Evolutionary conservation across 352 stramenopile genomes (phyloP).

Genomic region (Elongisporangium undulatum): DNA sequence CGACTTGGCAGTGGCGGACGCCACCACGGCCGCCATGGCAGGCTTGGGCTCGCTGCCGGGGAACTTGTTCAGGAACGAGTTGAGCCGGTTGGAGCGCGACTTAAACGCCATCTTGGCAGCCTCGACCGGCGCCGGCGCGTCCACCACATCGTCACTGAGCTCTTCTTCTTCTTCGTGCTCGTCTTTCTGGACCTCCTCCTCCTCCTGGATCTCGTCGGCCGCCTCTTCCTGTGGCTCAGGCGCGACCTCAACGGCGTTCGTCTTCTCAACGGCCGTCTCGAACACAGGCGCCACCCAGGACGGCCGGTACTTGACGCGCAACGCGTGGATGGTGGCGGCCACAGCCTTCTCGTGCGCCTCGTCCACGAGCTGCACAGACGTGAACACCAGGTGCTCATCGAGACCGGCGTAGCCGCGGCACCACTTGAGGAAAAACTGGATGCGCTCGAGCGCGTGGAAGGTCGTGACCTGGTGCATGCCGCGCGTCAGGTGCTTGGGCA

Average conservation of each 20-base stretch:
- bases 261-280: conserved; percentile 13
- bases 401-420: conserved; percentile 45
- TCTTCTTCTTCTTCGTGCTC: conserved; percentile 7
- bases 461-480: conserved; percentile 64
- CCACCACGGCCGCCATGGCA: conserved; percentile 12
- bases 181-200: conserved; percentile 11
- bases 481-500: conserved; percentile 71
- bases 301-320: conserved; percentile 55
- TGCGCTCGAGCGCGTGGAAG: conserved; percentile 77
- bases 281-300: not conserved
- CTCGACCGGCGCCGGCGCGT: not conserved
- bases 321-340: conserved; percentile 46
- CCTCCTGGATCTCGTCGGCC: conserved; percentile 15
- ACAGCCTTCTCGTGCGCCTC: conserved; percentile 70
- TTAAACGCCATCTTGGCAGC: conserved; percentile 12
- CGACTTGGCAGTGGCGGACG: conserved; percentile 4
- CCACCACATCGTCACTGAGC: conserved; percentile 5
- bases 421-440: conserved; percentile 88
- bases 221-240: conserved; percentile 7
- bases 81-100: conserved; percentile 34
- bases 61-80: conserved; percentile 67
- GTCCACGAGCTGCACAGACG: conserved; percentile 74
- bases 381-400: conserved; percentile 74
- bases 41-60: conserved; percentile 9
- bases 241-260: not conserved